Evolutionary conservation across 202 grass and related monocot genomes (phyloP).

Genomic region (Schoenoplectus tabernaemontani): DNA sequence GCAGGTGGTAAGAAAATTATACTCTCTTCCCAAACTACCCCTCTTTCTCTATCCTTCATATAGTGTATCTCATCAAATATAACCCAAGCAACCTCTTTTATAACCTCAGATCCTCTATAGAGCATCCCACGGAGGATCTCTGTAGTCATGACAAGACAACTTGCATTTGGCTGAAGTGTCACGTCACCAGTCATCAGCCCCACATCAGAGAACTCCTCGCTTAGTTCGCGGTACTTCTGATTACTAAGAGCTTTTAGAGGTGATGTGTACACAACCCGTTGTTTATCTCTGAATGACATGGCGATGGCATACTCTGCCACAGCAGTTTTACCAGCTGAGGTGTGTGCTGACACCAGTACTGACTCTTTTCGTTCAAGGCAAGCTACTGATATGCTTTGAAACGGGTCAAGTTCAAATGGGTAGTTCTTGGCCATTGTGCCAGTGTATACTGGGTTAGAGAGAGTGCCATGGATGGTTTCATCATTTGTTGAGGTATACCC

Average conservation of each 20-base stretch:
- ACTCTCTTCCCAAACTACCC: constrained; percentile 97
- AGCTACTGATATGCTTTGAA: constrained; percentile 76
- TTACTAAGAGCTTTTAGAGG: constrained; percentile 93
- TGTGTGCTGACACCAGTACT: constrained; percentile 85
- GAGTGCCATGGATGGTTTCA: constrained; percentile 59
- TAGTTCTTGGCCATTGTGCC: constrained; percentile 94
- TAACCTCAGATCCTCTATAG: constrained; percentile 91
- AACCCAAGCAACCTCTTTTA: constrained; percentile 98
- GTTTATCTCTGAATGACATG: constrained; percentile 93
- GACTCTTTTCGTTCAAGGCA: constrained; percentile 90
- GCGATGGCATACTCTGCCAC: constrained; percentile 89
- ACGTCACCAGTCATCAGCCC: constrained; percentile 95
- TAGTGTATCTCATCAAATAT: constrained; percentile 99
- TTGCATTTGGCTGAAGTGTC: constrained; percentile 80
- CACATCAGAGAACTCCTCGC: constrained; percentile 83
- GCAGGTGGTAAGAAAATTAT: constrained; percentile 87
- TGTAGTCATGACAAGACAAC: constrained; percentile 94
- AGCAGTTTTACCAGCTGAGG: constrained; percentile 89
- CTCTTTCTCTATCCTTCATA: constrained; percentile 95
- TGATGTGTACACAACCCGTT: constrained; percentile 93
- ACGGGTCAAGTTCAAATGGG: constrained; percentile 89
- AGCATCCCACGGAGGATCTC: constrained; percentile 98
- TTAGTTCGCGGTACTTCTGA: constrained; percentile 97
- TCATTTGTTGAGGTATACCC: constrained; percentile 45
- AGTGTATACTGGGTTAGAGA: constrained; percentile 47